phyloP scores from a whole-genome alignment of 2,329 filamentous ascomycete species.

The Penicillium sp. region DNA sequence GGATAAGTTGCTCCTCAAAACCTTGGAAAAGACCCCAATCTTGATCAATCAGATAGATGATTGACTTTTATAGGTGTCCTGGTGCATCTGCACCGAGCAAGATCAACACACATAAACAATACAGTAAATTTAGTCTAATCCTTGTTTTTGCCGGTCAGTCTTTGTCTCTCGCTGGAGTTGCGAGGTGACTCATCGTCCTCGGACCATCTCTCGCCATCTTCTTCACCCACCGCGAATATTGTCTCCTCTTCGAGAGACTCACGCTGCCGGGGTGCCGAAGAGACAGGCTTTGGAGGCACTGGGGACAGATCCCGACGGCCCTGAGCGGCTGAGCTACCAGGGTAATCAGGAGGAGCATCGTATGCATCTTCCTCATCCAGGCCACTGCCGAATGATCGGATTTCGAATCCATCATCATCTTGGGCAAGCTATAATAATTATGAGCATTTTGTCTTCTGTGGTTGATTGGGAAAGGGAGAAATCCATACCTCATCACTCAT shows the following conservation, averaged over 20 bases:
- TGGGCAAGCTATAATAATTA: conserved; percentile 69
- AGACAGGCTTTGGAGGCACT: conserved; percentile 53
- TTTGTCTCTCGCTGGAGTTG: conserved; percentile 53
- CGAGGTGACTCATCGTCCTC: conserved; percentile 61
- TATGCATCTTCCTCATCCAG: conserved; percentile 64
- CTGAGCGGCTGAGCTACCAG: conserved; percentile 32
- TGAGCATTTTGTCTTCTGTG: conserved; percentile 30
- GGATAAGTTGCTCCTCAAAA: conserved; percentile 6
- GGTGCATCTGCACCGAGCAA: neutral
- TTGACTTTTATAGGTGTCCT: neutral
- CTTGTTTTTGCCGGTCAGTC: conserved; percentile 50
- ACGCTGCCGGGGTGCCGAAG: conserved; percentile 54
- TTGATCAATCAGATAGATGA: neutral
- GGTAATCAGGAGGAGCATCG: conserved; percentile 37
- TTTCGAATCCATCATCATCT: conserved; percentile 97
- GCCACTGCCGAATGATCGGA: conserved; percentile 82
- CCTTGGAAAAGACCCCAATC: neutral
- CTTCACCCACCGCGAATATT: conserved; percentile 83
- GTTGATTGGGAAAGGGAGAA: neutral
- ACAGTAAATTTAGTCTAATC: conserved; percentile 1
- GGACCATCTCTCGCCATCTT: conserved; percentile 82
- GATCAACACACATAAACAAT: neutral
- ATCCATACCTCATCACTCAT: conserved; percentile 87
- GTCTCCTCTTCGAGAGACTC: conserved; percentile 83
- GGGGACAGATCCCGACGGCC: conserved; percentile 41